Conservation (phyloP, 257 asterid genomes). For the Linderniella brevidens region DNA sequence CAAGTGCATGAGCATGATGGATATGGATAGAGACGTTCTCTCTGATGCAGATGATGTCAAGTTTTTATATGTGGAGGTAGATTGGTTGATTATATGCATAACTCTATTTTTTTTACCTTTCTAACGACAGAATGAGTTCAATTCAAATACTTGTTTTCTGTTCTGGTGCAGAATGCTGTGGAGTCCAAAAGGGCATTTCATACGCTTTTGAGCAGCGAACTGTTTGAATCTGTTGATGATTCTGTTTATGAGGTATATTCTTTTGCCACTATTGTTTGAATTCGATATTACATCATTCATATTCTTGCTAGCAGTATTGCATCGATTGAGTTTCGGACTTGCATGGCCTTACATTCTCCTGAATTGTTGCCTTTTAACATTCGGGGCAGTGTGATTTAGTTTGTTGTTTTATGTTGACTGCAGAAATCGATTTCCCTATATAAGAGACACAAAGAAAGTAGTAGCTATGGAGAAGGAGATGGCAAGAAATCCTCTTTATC, state of each 20-base stretch:
- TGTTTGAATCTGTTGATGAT: constrained; percentile 38
- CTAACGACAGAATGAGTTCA: not conserved
- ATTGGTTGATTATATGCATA: not conserved
- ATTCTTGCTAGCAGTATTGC: too few species aligned
- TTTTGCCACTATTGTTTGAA: not conserved
- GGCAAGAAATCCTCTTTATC: too few species aligned
- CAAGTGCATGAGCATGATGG: constrained; percentile 37
- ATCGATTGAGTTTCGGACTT: too few species aligned
- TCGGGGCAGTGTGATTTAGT: too few species aligned
- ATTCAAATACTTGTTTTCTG: constrained; percentile 8
- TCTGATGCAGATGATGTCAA: constrained; percentile 28
- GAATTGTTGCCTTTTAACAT: too few species aligned
- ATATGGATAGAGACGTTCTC: constrained; percentile 19
- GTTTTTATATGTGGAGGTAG: constrained; percentile 58
- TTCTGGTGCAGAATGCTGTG: constrained; percentile 23
- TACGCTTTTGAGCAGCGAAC: constrained; percentile 18
- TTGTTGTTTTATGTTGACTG: too few species aligned
- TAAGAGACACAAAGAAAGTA: too few species aligned
- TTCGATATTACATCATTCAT: too few species aligned
- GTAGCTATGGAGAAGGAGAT: too few species aligned
- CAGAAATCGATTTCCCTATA: too few species aligned
- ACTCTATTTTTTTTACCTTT: constrained; percentile 4
- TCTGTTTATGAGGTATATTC: constrained; percentile 62
- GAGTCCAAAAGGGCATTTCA: constrained; percentile 21
- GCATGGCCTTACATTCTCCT: too few species aligned